These are phyloP conservation scores for Blastomyces silverae DNA, from an alignment of 2,329 filamentous ascomycete genomes.

Conservation along the genomic window DNA sequence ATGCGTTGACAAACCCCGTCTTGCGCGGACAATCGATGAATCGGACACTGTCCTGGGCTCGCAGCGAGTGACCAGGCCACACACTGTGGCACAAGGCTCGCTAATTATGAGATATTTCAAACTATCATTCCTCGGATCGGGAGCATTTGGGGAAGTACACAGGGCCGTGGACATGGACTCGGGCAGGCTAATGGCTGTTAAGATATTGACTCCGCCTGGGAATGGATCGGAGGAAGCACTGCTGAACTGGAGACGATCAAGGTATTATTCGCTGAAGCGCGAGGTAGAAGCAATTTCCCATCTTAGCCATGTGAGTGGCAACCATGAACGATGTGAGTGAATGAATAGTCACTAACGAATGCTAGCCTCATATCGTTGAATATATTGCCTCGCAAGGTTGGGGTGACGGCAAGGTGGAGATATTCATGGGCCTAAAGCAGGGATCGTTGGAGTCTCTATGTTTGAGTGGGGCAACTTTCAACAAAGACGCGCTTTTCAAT, in stretches of 20 bases:
- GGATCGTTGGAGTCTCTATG: background rate
- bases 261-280: background rate
- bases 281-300: conserved; percentile 8
- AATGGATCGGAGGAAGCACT: background rate
- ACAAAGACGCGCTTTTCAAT: conserved; percentile 71
- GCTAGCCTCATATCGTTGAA: conserved; percentile 22
- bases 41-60: conserved; percentile 7
- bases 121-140: conserved; percentile 18
- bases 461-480: background rate
- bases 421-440: conserved; percentile 9
- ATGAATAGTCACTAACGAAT: background rate
- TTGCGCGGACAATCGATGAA: conserved; percentile 11
- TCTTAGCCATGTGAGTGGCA: conserved; percentile 6
- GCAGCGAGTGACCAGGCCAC: background rate
- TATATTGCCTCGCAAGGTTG: conserved; percentile 15
- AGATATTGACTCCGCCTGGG: conserved; percentile 10
- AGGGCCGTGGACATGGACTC: conserved; percentile 15
- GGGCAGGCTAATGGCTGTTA: conserved; percentile 16
- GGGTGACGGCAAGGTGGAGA: conserved; percentile 5
- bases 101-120: conserved; percentile 20
- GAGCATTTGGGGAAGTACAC: conserved; percentile 21
- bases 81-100: background rate
- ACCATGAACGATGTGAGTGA: too few relatives aligned
- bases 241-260: conserved; percentile 5
- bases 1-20: background rate